Base-by-base conservation (phyloP, 768 basidiomycete species). In the Daedalea quercina region DNA sequence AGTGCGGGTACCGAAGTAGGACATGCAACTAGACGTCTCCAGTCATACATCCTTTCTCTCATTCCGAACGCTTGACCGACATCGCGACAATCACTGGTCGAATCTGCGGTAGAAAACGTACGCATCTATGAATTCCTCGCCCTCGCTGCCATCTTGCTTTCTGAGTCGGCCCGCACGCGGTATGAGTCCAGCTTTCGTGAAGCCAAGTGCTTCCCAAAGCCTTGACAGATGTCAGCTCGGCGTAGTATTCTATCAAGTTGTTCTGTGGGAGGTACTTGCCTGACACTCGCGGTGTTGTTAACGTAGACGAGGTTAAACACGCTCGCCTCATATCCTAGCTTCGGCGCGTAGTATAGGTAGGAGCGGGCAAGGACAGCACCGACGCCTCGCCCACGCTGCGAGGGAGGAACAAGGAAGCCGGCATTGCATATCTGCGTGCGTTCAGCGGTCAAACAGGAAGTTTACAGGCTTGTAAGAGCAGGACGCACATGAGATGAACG, bases 251-350 rank as follows among this genome's bases (percentile, higher is more conserved):
- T 31, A 31, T 11, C 28, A 23, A 54, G 49, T 22, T 50, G 25
- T 25, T 11, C 6, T 11, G 11, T 31, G 28, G 25, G 37, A n/a
- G 3, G 20, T 2, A 66, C 75, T 60, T 55, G 84, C 87, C 73
- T 79, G 54, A 85, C 65, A 42, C 85, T 87, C 17, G 91, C 90
- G 42, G 70, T 61, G 69, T 95, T 96, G 65, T 85, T 90, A 23
- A 83, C 81, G 67, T 88, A 95, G 34, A 96, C 92, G 41, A 96
- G 77, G 66, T 96, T 95, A 75, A 96, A 95, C 23, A 95, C 82
- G 63, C 85, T 88, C 3, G 79, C 85, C 59, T 79, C 73, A 69
- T 87, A 87, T 31, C 89, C 91, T 22, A 94, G 70, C 34, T 70
- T 72, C 0, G 92, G 94, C 1, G 81, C 94, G 61, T 90, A 91